Conservation (phyloP, 2,329 filamentous ascomycete species). For the Thermothelomyces thermophilus region DNA sequence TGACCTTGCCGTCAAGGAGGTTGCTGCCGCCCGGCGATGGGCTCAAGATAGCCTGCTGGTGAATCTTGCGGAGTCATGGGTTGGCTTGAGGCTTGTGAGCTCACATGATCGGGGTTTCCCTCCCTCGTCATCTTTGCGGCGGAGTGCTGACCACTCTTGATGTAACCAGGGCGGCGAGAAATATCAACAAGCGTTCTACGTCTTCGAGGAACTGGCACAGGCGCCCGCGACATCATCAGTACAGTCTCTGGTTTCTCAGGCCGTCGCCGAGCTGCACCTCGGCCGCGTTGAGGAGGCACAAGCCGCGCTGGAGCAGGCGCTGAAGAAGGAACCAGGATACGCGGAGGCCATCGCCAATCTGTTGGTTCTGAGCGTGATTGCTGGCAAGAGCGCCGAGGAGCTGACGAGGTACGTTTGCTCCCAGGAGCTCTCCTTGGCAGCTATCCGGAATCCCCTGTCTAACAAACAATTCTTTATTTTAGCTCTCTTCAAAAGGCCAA, state of each 20-base stretch:
- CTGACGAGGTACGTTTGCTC: constrained; percentile 51
- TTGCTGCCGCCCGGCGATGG: constrained; percentile 79
- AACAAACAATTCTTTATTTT: not conserved
- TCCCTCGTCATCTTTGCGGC: no score
- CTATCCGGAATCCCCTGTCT: constrained; percentile 17
- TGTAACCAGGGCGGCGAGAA: constrained; percentile 72
- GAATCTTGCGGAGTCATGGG: constrained; percentile 93
- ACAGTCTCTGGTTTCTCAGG: constrained; percentile 75
- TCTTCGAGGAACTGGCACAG: constrained; percentile 92
- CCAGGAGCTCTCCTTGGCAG: not conserved
- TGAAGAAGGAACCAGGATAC: constrained; percentile 65
- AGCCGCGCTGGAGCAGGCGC: constrained; percentile 71
- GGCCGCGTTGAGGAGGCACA: constrained; percentile 85
- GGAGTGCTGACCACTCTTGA: not conserved
- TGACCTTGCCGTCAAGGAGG: constrained; percentile 86
- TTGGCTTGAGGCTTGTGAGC: constrained; percentile 75
- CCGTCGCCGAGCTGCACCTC: constrained; percentile 84
- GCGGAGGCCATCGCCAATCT: constrained; percentile 75
- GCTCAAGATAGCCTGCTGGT: constrained; percentile 91
- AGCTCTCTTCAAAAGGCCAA: constrained; percentile 53
- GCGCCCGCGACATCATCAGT: constrained; percentile 72
- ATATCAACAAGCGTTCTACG: constrained; percentile 96
- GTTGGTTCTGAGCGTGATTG: constrained; percentile 70
- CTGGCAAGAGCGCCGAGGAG: constrained; percentile 63
- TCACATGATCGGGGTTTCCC: not conserved